Base-by-base conservation (phyloP, 495 filamentous ascomycete genomes). In the Penicillium cosmopolitanum region DNA sequence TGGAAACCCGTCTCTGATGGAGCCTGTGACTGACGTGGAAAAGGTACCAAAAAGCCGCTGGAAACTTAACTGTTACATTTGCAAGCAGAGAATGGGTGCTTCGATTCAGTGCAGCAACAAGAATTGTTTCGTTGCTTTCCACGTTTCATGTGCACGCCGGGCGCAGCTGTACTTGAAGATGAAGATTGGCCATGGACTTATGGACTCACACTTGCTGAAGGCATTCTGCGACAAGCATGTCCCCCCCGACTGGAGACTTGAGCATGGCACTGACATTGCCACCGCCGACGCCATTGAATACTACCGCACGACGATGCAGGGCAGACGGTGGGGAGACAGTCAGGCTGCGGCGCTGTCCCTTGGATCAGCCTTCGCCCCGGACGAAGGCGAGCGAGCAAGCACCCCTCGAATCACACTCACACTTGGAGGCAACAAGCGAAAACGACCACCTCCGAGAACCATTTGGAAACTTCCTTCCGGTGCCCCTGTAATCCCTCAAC, bases 101-200 rank as follows among this genome's bases (percentile, higher is more conserved):
- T 97, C 94, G 62, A 96, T 99, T 56, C 95, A 99, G 74, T 99
- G 95, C 75, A 92, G 93, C 55, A 97, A 98, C 76, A 98, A 96
- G 71, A 89, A 87, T 58, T 99, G 95, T 73, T 99, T 93, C 67
- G 86, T 92, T 66, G 95, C 95, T n/a, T 99, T 98, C 74, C 95
- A 99, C 73, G 95, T 98, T 31, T 97, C 94, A 5, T 99, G 95
- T 69, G 95, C 94, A 11, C 86, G 96, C 40, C 82, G 91, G 60
- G 90, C 93, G 38, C 87, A 89, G 60, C 85, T 99, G 0, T 96
- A 90, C 70, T 78, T 99, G 57, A 96, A 94, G 79, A 98, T 97
- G 94, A 98, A 97, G 73, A 91, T 92, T 50, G 88, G 84, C 48
- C 90, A 95, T 59, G 91, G 91, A n/a, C 86, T 89, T 16, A 84